Percentiles rank a stretch among this genome's conserved stretches.
phyloP scores from a whole-genome alignment of 768 basidiomycete genomes.

The Termitomyces sp. region DNA sequence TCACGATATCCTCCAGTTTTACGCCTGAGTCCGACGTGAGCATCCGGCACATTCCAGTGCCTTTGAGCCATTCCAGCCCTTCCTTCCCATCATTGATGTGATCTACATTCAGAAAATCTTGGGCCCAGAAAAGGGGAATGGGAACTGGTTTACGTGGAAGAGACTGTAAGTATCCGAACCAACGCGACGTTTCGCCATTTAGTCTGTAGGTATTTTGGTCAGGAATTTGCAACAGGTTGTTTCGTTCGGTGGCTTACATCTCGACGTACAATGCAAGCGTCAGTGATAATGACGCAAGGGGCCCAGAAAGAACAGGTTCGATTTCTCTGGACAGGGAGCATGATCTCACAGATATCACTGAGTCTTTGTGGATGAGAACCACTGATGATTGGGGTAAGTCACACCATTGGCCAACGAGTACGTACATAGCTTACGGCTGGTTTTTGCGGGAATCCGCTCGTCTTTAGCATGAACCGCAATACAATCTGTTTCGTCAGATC shows the following conservation, averaged over 20 bases:
- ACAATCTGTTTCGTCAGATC: constrained; percentile 17
- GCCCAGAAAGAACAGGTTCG: constrained; percentile 42
- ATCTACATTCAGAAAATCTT: constrained; percentile 16
- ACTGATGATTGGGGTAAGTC: constrained; percentile 31
- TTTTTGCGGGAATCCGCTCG: constrained; percentile 23
- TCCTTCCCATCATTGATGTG: constrained; percentile 21
- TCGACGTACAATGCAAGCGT: constrained; percentile 62
- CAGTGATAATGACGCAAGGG: constrained; percentile 53
- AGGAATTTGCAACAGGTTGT: not conserved
- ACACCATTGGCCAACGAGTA: constrained; percentile 1
- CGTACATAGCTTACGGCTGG: constrained; percentile 27
- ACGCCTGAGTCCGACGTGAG: not conserved
- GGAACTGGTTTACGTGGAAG: constrained; percentile 48
- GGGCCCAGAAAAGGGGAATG: constrained; percentile 59
- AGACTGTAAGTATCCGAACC: constrained; percentile 63
- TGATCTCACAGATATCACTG: constrained; percentile 55
- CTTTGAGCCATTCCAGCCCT: constrained; percentile 32
- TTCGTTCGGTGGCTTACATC: constrained; percentile 38
- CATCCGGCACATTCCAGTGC: constrained; percentile 31
- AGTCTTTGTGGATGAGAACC: constrained; percentile 55
- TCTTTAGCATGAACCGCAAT: constrained; percentile 32
- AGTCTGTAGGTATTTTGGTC: constrained; percentile 29
- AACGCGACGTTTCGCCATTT: constrained; percentile 42
- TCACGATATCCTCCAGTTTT: constrained; percentile 9
- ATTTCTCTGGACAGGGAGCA: constrained; percentile 44